phyloP scores from a whole-genome alignment of 2,329 filamentous ascomycete genomes.

The Hymenoscyphus occultus region DNA sequence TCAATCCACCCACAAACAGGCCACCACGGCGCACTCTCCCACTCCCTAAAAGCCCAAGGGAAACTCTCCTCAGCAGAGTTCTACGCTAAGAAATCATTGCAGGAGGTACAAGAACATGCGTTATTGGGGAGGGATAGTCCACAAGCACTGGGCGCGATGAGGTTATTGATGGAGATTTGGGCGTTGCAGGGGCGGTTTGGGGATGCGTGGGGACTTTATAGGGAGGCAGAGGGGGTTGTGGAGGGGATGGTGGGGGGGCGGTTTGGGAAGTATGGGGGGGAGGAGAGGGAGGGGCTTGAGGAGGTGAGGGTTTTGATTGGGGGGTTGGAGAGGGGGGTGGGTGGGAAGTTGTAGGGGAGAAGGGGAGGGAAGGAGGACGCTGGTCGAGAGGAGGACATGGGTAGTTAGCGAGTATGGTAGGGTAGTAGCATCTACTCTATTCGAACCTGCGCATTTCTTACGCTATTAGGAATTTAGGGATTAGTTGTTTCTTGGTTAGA shows the following conservation, averaged over 20 bases:
- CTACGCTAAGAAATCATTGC: background rate
- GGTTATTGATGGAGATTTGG: background rate
- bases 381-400: too few relatives aligned
- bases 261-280: slow-evolving; percentile 3
- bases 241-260: background rate
- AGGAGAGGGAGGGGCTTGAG: background rate
- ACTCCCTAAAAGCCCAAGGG: background rate
- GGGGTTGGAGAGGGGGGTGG: background rate
- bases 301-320: background rate
- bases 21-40: background rate
- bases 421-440: too few relatives aligned
- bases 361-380: background rate
- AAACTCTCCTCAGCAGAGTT: background rate
- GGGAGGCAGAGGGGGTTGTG: background rate
- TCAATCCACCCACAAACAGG: background rate
- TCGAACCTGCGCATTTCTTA: too few relatives aligned
- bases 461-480: too few relatives aligned
- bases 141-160: background rate
- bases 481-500: too few relatives aligned
- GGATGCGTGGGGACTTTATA: background rate
- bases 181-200: background rate
- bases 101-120: background rate
- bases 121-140: background rate
- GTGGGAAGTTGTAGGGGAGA: background rate
- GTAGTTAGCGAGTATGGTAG: too few relatives aligned